Conservation (phyloP, 225 moss, liverwort and hornwort species). For the Sphagnum contortum region DNA sequence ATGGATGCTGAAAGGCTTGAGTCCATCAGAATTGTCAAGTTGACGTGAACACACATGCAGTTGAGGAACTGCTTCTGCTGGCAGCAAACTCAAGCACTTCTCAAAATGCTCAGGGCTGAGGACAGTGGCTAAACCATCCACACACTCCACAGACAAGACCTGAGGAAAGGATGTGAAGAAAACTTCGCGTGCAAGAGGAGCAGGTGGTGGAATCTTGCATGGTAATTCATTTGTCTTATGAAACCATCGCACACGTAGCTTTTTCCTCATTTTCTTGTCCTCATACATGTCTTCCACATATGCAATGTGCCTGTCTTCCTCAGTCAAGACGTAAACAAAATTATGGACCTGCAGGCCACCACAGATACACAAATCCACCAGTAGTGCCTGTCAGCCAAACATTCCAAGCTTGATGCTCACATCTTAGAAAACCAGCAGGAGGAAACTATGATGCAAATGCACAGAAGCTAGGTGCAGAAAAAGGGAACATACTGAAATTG, state of each 20-base stretch:
- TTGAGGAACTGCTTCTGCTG: slow-evolving; percentile 22
- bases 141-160: slow-evolving; percentile 81
- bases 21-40: slow-evolving; percentile 63
- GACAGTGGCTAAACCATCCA: slow-evolving; percentile 81
- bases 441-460: no score
- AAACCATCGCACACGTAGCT: slow-evolving; percentile 83
- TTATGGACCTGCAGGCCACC: slow-evolving; percentile 37
- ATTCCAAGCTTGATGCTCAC: no score
- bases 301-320: slow-evolving; percentile 77
- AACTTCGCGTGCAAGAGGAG: slow-evolving; percentile 56
- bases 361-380: background rate
- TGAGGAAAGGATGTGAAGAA: slow-evolving; percentile 72
- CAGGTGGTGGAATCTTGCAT: slow-evolving; percentile 72
- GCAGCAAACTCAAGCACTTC: slow-evolving; percentile 24
- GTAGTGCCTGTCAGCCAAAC: background rate
- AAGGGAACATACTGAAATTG: slow-evolving; percentile 44
- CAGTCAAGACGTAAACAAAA: slow-evolving; percentile 83
- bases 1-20: slow-evolving; percentile 59
- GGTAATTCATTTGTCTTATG: slow-evolving; percentile 65
- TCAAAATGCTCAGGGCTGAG: slow-evolving; percentile 64
- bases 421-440: no score
- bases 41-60: slow-evolving; percentile 66
- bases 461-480: no score
- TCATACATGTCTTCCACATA: slow-evolving; percentile 83
- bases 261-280: slow-evolving; percentile 77